Percentiles rank a stretch among this genome's conserved stretches.
Conservation (phyloP, 2,329 filamentous ascomycete genomes). For the Aciculosporium take region DNA sequence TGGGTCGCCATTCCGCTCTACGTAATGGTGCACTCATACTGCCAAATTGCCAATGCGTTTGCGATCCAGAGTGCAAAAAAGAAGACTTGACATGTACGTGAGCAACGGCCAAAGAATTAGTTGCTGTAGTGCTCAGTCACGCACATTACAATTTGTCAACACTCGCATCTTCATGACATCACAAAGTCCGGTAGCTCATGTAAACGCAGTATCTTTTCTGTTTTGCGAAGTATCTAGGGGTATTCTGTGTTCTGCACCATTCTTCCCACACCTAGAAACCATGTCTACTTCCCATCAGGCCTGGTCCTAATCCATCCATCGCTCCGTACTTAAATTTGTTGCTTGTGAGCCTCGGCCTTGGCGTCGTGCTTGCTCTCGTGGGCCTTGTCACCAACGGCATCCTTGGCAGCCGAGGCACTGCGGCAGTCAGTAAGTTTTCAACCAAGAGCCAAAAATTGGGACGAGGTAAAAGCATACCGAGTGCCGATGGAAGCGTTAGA, state of each 20-base stretch:
- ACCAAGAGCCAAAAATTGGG: rapidly evolving
- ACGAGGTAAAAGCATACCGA: constrained; percentile 26
- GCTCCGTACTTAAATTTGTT: constrained; percentile 19
- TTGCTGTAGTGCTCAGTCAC: too few relatives aligned
- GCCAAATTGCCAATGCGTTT: constrained; percentile 42
- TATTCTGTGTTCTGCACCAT: constrained; percentile 2
- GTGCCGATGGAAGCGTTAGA: constrained; percentile 35
- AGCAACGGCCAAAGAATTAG: too few relatives aligned
- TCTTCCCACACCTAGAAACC: neutral
- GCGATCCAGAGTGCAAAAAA: constrained; percentile 18
- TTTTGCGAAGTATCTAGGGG: constrained; percentile 7
- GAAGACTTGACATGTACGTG: neutral
- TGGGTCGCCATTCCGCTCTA: constrained; percentile 53
- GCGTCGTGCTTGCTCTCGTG: constrained; percentile 25
- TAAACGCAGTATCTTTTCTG: neutral
- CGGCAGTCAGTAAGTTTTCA: constrained; percentile 2
- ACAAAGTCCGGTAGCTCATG: neutral
- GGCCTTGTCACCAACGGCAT: constrained; percentile 32
- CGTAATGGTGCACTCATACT: constrained; percentile 38
- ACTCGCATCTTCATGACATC: too few relatives aligned
- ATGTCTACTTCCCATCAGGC: neutral
- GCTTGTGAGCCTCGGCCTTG: constrained; percentile 29
- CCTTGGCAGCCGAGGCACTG: constrained; percentile 35
- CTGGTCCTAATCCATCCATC: neutral
- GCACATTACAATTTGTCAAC: too few relatives aligned